Evolutionary conservation across 495 filamentous ascomycete genomes (phyloP).

Genomic region (Penicillium canescens): DNA sequence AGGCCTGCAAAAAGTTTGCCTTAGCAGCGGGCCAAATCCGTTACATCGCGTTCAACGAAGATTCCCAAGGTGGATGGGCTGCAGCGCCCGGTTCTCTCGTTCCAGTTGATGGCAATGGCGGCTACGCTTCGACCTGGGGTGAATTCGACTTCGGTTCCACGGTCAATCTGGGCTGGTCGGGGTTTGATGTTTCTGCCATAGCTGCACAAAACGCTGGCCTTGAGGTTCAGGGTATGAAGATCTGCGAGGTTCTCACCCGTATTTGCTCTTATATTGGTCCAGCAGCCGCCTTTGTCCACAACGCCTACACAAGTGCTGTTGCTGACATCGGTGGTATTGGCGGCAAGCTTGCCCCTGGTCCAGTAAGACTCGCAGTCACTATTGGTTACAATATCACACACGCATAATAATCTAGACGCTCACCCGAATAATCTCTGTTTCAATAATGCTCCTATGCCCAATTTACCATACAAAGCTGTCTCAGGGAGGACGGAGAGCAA

Average conservation of each 20-base stretch:
- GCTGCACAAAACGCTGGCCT: slow-evolving; percentile 31
- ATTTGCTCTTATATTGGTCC: slow-evolving; percentile 36
- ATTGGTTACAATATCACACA: slow-evolving; percentile 24
- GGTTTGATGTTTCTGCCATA: slow-evolving; percentile 46
- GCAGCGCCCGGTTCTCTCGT: slow-evolving; percentile 31
- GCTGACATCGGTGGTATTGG: slow-evolving; percentile 41
- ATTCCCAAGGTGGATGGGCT: slow-evolving; percentile 43
- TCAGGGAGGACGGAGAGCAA: background rate
- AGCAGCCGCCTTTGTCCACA: slow-evolving; percentile 26
- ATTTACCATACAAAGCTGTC: background rate
- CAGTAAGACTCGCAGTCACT: slow-evolving; percentile 29
- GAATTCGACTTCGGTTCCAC: slow-evolving; percentile 43
- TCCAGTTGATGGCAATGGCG: slow-evolving; percentile 32
- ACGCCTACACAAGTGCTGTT: slow-evolving; percentile 38
- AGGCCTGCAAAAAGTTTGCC: slow-evolving; percentile 40
- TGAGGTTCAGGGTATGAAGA: slow-evolving; percentile 36
- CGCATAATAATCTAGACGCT: no score
- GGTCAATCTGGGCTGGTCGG: slow-evolving; percentile 39
- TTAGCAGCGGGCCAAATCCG: slow-evolving; percentile 42
- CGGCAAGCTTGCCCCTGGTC: slow-evolving; percentile 33
- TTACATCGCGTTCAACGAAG: slow-evolving; percentile 48
- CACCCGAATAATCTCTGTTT: no score
- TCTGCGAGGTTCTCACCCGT: slow-evolving; percentile 26
- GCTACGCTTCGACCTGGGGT: slow-evolving; percentile 45
- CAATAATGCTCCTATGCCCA: background rate